Evolutionary conservation across 169 alveolate genomes (phyloP).

Genomic region (Ophryocystis elektroscirrha): DNA sequence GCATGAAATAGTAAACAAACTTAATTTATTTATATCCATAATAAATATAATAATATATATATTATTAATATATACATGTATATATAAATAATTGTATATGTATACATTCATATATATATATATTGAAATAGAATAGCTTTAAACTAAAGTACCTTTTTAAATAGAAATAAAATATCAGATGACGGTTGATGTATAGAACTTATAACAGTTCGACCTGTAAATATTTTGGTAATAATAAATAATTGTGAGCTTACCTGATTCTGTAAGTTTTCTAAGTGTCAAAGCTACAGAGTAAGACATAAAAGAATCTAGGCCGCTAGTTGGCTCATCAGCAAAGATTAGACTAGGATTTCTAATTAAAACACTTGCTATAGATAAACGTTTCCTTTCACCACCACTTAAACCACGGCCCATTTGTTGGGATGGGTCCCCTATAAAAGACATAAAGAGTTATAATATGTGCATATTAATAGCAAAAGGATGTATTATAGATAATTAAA

Average conservation of each 20-base stretch:
- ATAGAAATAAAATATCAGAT: slow-evolving; percentile 11
- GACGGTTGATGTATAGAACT: slow-evolving; percentile 24
- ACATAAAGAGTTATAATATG: too few relatives aligned
- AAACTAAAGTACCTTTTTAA: slow-evolving; percentile 11
- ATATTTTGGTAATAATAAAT: background rate
- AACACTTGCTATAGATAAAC: slow-evolving; percentile 40
- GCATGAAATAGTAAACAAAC: too few relatives aligned
- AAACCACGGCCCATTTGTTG: slow-evolving; percentile 33
- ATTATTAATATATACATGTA: too few relatives aligned
- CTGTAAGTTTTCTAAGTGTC: slow-evolving; percentile 13
- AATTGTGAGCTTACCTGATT: background rate
- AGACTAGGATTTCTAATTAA: slow-evolving; percentile 39
- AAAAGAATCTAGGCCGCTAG: slow-evolving; percentile 44
- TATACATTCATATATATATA: too few relatives aligned
- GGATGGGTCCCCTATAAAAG: background rate
- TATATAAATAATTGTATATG: too few relatives aligned
- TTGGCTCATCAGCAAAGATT: slow-evolving; percentile 50
- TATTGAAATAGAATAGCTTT: background rate
- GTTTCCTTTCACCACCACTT: slow-evolving; percentile 53
- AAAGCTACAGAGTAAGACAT: slow-evolving; percentile 17
- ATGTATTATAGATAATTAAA: too few relatives aligned
- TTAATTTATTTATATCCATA: too few relatives aligned
- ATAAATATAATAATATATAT: too few relatives aligned
- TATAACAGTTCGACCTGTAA: slow-evolving; percentile 19
- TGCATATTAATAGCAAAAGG: too few relatives aligned